Base-by-base conservation (phyloP, 106 monocot species). In the Dioscorea dumetorum region DNA sequence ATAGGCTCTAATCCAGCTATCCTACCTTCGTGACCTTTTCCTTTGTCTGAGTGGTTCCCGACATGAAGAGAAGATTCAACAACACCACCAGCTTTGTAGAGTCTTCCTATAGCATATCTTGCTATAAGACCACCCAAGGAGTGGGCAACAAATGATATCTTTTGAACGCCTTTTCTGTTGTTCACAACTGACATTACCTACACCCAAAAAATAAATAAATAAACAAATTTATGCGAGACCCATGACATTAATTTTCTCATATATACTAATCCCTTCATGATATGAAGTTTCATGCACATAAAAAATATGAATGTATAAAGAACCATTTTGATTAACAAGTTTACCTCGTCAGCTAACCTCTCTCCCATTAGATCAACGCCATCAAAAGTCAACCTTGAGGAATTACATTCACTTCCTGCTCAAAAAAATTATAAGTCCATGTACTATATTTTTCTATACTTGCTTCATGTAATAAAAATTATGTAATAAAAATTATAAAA, bases 331-430 rank as follows among this genome's bases (percentile, higher is more conserved):
- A 34, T 16, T 17, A 54, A 23, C 4, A 19, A 18, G 24, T 48
- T 63, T 80, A 91, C 94, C 87, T 94, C 94, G n/a, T 83, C 81
- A 56, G 90, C 88, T 69, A 94, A 79, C 71, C 94, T 87, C 71
- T 91, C 83, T 18, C 94, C 94, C 90, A 91, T 91, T 69, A 85
- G 57, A 75, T 94, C 94, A 72, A 94, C 87, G 58, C 94, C 94
- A 78, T 94, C 94, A 79, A 84, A 91, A 33, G 94, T 94, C 71
- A 91, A 60, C 33, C 28, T 94, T 58, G 68, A 85, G 58, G 73
- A 77, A 79, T 94, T 94, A 72, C 94, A 80, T 51, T 76, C 77
- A 73, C 94, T 94, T 34, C 90, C 94, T 94, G 90, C 68, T 79
- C 58, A 49, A 48, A 70, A 71, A 71, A 83, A 41, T 2, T 41